Conservation (phyloP, 1,284 basidiomycete genomes). For the Cryptococcus depauperatus region DNA sequence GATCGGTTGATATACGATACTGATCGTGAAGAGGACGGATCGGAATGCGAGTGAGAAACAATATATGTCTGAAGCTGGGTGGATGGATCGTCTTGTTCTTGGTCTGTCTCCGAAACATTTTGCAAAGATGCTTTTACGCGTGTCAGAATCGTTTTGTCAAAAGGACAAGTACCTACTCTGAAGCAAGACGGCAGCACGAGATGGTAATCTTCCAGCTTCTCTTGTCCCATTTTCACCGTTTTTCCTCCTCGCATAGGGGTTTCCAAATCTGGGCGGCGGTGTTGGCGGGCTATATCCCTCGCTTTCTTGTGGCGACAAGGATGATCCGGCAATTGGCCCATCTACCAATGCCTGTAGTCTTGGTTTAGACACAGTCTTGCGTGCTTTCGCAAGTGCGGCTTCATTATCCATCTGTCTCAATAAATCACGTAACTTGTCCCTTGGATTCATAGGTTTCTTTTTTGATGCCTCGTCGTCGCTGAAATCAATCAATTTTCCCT, state of each 20-base stretch:
- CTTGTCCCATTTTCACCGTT: slow-evolving; percentile 4
- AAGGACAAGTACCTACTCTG: slow-evolving; percentile 13
- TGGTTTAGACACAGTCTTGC: slow-evolving; percentile 3
- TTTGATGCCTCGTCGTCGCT: slow-evolving; percentile 3
- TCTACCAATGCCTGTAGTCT: slow-evolving; percentile 6
- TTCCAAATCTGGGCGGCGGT: slow-evolving; percentile 32
- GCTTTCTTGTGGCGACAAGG: slow-evolving; percentile 1
- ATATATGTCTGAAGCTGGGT: slow-evolving; percentile 5
- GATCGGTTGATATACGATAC: slow-evolving; percentile 12
- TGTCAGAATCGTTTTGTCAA: not conserved
- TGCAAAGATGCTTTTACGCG: not conserved
- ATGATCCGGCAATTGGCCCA: not conserved
- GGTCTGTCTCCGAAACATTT: not conserved
- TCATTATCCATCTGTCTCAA: slow-evolving; percentile 25
- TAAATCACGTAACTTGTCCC: slow-evolving; percentile 18
- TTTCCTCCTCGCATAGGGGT: slow-evolving; percentile 22
- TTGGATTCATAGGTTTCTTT: slow-evolving; percentile 5
- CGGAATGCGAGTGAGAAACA: slow-evolving; percentile 2
- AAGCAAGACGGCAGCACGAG: slow-evolving; percentile 21
- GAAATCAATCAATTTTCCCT: slow-evolving; percentile 19
- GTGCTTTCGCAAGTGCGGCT: slow-evolving; percentile 4
- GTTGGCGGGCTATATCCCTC: slow-evolving; percentile 35
- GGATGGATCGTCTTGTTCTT: not conserved
- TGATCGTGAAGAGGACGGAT: not conserved
- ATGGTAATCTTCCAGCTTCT: slow-evolving; percentile 12